phyloP scores from a whole-genome alignment of 225 moss, liverwort and hornwort genomes.

The Marchantia paleacea region DNA sequence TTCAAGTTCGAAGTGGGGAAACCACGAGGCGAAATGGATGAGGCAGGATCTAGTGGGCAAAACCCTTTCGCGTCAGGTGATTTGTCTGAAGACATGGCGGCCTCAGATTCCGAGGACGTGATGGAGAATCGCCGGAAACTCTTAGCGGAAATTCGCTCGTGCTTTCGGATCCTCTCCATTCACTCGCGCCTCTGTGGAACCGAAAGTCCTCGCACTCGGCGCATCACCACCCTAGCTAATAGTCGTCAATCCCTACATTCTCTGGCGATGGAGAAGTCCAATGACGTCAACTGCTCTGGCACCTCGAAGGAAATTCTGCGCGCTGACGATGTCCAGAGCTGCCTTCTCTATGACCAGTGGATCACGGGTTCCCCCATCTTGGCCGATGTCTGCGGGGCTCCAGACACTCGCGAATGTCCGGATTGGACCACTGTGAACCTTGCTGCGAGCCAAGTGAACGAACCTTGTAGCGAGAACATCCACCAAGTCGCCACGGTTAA shows the following conservation, averaged over 20 bases:
- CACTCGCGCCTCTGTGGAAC: conserved; percentile 45
- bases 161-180: conserved; percentile 43
- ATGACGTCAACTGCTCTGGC: conserved; percentile 4
- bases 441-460: conserved; percentile 2
- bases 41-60: background rate
- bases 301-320: conserved; percentile 22
- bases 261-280: conserved; percentile 27
- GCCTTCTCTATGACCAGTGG: conserved; percentile 39
- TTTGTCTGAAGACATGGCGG: conserved; percentile 10
- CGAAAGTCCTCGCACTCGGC: conserved; percentile 45
- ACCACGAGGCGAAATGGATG: background rate
- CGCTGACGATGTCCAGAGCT: conserved; percentile 34
- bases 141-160: conserved; percentile 46
- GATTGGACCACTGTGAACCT: background rate
- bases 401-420: background rate
- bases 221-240: conserved; percentile 37
- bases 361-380: conserved; percentile 4
- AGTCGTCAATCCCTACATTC: conserved; percentile 43
- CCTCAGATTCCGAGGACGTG: conserved; percentile 36
- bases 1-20: background rate
- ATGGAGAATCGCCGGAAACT: conserved; percentile 36
- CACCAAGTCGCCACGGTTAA: conserved; percentile 27
- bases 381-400: background rate
- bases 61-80: background rate
- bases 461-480: conserved; percentile 27